These are phyloP conservation scores for Berkeleyomyces basicola DNA, from an alignment of 2,329 filamentous ascomycete genomes.

Conservation along the genomic window DNA sequence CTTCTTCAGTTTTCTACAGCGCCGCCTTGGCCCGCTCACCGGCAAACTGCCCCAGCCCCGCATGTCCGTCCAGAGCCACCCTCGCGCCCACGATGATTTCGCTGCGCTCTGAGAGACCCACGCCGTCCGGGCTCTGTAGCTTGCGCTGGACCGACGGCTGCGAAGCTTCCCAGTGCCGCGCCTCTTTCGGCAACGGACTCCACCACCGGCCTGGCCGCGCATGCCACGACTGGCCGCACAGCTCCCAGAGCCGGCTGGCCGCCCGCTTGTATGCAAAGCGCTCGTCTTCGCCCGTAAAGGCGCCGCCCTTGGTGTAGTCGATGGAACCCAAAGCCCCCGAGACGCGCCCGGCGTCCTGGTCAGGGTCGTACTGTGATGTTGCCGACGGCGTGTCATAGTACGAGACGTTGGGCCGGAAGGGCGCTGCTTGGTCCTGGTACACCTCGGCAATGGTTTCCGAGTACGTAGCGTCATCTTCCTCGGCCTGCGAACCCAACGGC, in stretches of 20 bases:
- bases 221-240: slow-evolving; percentile 61
- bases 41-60: slow-evolving; percentile 10
- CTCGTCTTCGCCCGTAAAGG: slow-evolving; percentile 68
- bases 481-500: not conserved
- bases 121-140: slow-evolving; percentile 4
- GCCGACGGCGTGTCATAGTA: slow-evolving; percentile 36
- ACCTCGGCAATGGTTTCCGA: slow-evolving; percentile 41
- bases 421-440: slow-evolving; percentile 60
- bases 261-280: slow-evolving; percentile 67
- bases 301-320: slow-evolving; percentile 52
- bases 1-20: not conserved
- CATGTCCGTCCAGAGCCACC: slow-evolving; percentile 7
- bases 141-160: slow-evolving; percentile 1
- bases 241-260: slow-evolving; percentile 63
- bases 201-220: slow-evolving; percentile 45
- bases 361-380: slow-evolving; percentile 35
- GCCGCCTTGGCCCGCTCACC: slow-evolving; percentile 1
- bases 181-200: slow-evolving; percentile 47
- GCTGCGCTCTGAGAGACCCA: slow-evolving; percentile 3
- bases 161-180: slow-evolving; percentile 47
- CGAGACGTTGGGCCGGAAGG: slow-evolving; percentile 65
- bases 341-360: slow-evolving; percentile 38
- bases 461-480: slow-evolving; percentile 24
- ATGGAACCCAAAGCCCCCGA: slow-evolving; percentile 21
- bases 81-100: slow-evolving; percentile 7